Percentiles rank a stretch among this genome's conserved stretches.
phyloP scores from a whole-genome alignment of 2,329 filamentous ascomycete species.

The Incumbomyces delicatus region DNA sequence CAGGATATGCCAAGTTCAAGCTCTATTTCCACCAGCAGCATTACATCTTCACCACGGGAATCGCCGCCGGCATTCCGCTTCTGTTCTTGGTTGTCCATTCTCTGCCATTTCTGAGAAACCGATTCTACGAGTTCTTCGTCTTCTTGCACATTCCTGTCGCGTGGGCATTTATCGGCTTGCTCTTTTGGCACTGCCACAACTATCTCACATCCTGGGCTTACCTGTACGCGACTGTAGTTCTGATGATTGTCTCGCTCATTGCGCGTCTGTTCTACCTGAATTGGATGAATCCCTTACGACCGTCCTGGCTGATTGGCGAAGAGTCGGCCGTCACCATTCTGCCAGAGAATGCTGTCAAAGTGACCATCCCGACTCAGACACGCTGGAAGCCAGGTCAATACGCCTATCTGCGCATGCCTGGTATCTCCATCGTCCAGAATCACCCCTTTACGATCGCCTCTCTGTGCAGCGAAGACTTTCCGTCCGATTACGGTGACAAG shows the following conservation, averaged over 20 bases:
- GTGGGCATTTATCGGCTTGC: conserved; percentile 66
- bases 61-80: conserved; percentile 68
- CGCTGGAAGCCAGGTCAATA: conserved; percentile 91
- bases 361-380: conserved; percentile 88
- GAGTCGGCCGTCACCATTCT: conserved; percentile 83
- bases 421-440: conserved; percentile 81
- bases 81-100: conserved; percentile 78
- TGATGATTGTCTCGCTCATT: conserved; percentile 67
- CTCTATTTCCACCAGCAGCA: conserved; percentile 50
- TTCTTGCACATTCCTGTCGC: conserved; percentile 72
- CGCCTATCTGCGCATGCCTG: conserved; percentile 87
- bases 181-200: conserved; percentile 96
- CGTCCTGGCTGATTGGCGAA: conserved; percentile 79
- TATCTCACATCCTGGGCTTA: conserved; percentile 86
- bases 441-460: conserved; percentile 94
- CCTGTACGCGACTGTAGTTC: conserved; percentile 67
- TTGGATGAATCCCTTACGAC: conserved; percentile 70
- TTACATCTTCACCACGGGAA: conserved; percentile 74
- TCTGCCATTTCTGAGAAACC: conserved; percentile 63
- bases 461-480: conserved; percentile 84
- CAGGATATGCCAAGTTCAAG: conserved; percentile 60
- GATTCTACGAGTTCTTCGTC: conserved; percentile 79
- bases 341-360: conserved; percentile 87
- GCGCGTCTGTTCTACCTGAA: conserved; percentile 76
- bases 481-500: conserved; percentile 77